phyloP scores from a whole-genome alignment of 2,329 filamentous ascomycete species.

The Achaetomium macrosporum region DNA sequence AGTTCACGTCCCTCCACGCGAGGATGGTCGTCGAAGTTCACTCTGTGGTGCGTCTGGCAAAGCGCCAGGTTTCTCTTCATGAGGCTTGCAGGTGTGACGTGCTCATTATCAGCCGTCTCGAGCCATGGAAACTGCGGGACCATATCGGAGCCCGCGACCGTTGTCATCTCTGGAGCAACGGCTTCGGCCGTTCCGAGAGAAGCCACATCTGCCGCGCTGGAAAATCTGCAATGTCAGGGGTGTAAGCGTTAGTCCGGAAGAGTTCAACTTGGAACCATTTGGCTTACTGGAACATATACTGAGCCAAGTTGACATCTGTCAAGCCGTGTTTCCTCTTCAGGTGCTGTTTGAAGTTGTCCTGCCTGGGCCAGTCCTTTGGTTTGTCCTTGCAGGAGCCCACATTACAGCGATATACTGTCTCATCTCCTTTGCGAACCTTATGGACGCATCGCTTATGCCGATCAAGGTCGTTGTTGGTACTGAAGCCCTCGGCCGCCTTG shows the following conservation, averaged over 20 bases:
- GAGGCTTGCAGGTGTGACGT: background rate
- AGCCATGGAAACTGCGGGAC: slow-evolving; percentile 4
- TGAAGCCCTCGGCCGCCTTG: slow-evolving; percentile 59
- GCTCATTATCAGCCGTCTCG: background rate
- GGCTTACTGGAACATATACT: slow-evolving; percentile 30
- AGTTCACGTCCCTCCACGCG: slow-evolving; percentile 7
- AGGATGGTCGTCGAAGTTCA: background rate
- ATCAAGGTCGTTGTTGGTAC: slow-evolving; percentile 74
- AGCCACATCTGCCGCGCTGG: background rate
- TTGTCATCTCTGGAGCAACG: background rate
- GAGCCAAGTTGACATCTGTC: slow-evolving; percentile 33
- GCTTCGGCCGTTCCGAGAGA: background rate
- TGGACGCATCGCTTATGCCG: slow-evolving; percentile 73
- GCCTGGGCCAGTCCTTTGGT: slow-evolving; percentile 68
- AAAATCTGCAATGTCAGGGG: background rate
- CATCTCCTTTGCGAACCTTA: slow-evolving; percentile 33
- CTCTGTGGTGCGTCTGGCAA: background rate
- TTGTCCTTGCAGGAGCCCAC: slow-evolving; percentile 50
- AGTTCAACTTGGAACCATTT: background rate
- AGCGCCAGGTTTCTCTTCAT: background rate
- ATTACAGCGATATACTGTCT: slow-evolving; percentile 55
- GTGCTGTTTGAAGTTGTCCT: slow-evolving; percentile 84
- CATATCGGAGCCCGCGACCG: background rate
- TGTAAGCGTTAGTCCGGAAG: background rate
- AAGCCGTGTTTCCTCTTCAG: slow-evolving; percentile 60